Evolutionary conservation across 306 rosid species (phyloP).

Genomic region (Ammopiptanthus mongolicus): DNA sequence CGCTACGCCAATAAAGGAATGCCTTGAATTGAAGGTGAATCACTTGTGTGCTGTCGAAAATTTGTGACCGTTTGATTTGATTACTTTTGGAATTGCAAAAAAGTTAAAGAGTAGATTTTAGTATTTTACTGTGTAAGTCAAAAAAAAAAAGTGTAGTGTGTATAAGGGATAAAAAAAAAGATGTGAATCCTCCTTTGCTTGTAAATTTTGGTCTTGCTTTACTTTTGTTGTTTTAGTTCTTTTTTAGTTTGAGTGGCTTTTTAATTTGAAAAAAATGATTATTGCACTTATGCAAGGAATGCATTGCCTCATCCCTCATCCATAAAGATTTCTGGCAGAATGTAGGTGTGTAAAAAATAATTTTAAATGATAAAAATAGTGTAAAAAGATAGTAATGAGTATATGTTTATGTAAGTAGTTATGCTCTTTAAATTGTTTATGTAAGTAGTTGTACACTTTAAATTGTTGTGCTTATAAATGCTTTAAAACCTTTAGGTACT

Average conservation of each 20-base stretch:
- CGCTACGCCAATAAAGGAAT: constrained; percentile 45
- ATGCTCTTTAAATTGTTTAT: no score
- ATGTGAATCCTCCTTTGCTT: not conserved
- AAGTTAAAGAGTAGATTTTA: not conserved
- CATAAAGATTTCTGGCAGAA: no score
- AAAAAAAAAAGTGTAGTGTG: not conserved
- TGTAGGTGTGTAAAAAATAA: no score
- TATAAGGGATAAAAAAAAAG: not conserved
- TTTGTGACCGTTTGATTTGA: constrained; percentile 10
- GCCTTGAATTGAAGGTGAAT: constrained; percentile 12
- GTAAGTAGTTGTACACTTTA: no score
- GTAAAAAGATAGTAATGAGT: no score
- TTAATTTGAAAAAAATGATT: not conserved
- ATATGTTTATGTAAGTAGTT: no score
- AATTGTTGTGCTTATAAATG: no score
- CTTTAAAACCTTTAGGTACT: no score
- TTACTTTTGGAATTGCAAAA: not conserved
- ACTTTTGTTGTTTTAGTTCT: not conserved
- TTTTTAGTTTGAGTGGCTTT: not conserved
- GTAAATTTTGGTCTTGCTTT: constrained; percentile 16
- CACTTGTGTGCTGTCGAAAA: no score
- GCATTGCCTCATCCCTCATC: no score
- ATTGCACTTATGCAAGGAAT: no score
- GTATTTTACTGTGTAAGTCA: not conserved
- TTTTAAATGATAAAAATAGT: no score